These are phyloP conservation scores for Penicillium herquei DNA, from an alignment of 495 filamentous ascomycete genomes.

Conservation along the genomic window DNA sequence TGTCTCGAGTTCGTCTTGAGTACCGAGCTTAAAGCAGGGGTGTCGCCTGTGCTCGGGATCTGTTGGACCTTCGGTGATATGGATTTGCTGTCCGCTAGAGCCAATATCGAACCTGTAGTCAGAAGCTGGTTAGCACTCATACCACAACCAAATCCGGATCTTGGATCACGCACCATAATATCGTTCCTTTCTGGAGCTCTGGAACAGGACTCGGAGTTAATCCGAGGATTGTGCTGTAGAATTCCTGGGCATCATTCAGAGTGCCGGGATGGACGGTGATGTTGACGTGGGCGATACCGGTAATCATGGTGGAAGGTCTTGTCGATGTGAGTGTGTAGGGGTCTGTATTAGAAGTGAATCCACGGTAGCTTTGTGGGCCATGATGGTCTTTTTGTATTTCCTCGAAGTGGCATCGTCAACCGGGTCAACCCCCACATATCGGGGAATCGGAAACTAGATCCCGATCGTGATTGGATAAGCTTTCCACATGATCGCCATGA, in stretches of 20 bases:
- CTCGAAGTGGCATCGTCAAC: slow-evolving; percentile 2
- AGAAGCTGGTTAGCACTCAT: neutral
- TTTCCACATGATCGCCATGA: neutral
- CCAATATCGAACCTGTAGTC: slow-evolving; percentile 54
- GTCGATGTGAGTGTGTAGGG: neutral
- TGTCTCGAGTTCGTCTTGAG: slow-evolving; percentile 41
- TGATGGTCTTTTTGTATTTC: slow-evolving; percentile 4
- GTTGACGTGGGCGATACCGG: slow-evolving; percentile 60
- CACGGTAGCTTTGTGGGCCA: neutral
- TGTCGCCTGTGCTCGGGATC: slow-evolving; percentile 47
- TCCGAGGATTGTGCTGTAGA: slow-evolving; percentile 56
- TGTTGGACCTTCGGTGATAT: slow-evolving; percentile 52
- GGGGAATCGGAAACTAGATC: slow-evolving; percentile 17
- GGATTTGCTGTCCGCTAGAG: slow-evolving; percentile 57
- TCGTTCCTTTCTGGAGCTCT: slow-evolving; percentile 41
- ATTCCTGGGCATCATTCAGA: slow-evolving; percentile 49
- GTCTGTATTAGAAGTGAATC: too few species aligned
- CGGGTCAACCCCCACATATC: slow-evolving; percentile 7
- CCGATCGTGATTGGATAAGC: slow-evolving; percentile 15
- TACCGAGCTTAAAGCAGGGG: slow-evolving; percentile 55
- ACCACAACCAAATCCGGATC: neutral
- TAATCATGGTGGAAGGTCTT: slow-evolving; percentile 45
- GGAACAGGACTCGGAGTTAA: slow-evolving; percentile 52
- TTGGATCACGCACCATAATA: slow-evolving; percentile 44
- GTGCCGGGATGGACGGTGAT: slow-evolving; percentile 55